These are phyloP conservation scores for Mimosa pudica DNA, from an alignment of 306 rosid species.

Conservation along the genomic window DNA sequence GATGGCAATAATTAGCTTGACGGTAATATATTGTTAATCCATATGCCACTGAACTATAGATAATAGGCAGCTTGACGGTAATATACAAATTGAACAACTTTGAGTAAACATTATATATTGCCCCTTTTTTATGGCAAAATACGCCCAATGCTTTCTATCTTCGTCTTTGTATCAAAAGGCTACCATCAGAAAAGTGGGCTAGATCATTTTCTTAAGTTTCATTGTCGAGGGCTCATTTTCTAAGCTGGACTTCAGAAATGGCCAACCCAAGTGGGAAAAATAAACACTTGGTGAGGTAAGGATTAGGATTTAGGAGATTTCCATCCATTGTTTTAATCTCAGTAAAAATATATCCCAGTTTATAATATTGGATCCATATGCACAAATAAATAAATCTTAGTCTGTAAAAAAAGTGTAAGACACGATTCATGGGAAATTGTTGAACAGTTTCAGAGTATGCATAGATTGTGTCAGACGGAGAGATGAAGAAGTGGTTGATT, in stretches of 20 bases:
- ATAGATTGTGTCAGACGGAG: constrained; percentile 11
- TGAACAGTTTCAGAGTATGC: not conserved
- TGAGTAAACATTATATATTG: not conserved
- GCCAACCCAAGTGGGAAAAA: not conserved
- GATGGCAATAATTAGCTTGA: not conserved
- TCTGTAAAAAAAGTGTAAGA: not conserved
- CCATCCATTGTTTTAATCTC: not conserved
- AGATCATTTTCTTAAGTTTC: not conserved
- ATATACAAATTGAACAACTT: not conserved
- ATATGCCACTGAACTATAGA: too few relatives aligned
- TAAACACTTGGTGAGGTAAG: not conserved
- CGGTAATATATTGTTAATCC: not conserved
- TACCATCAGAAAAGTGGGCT: not conserved
- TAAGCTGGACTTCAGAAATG: not conserved
- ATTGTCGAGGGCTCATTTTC: not conserved
- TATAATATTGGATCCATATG: not conserved
- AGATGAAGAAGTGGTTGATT: constrained; percentile 1
- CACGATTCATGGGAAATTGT: constrained; percentile 4
- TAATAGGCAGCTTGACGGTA: not conserved
- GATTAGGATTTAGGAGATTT: not conserved
- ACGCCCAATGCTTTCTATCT: not conserved
- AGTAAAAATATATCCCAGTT: not conserved
- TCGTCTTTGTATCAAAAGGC: not conserved
- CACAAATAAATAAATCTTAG: not conserved
- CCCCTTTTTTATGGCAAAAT: not conserved